Evolutionary conservation across 2,329 filamentous ascomycete genomes (phyloP), one percentile per base, ranked within the genome.

Genomic region (Sclerotinia subarctica): DNA sequence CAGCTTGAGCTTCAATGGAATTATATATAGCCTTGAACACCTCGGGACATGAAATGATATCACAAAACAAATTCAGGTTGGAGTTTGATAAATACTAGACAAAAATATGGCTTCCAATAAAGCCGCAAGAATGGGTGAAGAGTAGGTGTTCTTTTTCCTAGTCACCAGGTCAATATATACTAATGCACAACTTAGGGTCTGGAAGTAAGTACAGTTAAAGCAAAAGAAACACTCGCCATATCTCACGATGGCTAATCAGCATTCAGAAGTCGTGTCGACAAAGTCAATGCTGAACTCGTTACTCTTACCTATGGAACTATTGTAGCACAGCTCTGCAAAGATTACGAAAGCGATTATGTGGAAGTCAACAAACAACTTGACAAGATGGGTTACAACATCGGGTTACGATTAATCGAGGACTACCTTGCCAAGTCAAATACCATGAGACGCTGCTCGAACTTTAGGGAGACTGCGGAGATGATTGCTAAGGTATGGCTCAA

Each of bases 341-440:
- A 99, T 82, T 97, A 94, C 78, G 93, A 97, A 75, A 89, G 88
- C 75, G 93, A 98, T 81, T 99, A 99, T 78, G 84, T 87, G 64
- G 93, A 98, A 79, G 94, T 99, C 78, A 99, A 99, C 82, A 93
- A 94, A 79, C 95, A 99, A 79, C 86, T 99, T 56, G 95, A 99
- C 78, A 96, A 94, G 81, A 99, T 99, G 95, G 95, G 95, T 67
- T 97, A 98, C 82, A 98, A 98, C 77, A 99, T 99, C 72, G 95
- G 95, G 38, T 84, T 98, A 77, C 91, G 95, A 49, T 82, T 99
- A 73, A 97, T 99, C 74, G 95, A 99, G 76, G 95, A 99, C 80
- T 99, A 97, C 77, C 88, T 99, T 24, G 95, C 95, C 75, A 98
- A 97, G 80, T 95, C 93, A 6, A 94, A 93, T 74, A 93, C 91